Evolutionary conservation across 768 basidiomycete genomes (phyloP), one percentile per base, ranked within the genome.

Genomic region (Leccinum rimulosum): DNA sequence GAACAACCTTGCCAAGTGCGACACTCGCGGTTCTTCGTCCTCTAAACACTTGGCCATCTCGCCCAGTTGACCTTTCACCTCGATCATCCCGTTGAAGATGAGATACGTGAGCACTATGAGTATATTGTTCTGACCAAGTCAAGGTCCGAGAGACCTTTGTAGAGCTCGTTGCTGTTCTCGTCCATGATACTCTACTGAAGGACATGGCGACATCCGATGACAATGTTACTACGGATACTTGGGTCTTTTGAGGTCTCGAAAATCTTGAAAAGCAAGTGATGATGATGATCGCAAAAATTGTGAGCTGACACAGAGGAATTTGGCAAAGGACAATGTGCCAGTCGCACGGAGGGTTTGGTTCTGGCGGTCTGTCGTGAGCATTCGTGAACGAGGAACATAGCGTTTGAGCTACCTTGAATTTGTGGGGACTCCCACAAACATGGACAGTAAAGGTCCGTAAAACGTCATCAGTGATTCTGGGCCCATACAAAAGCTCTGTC

Each of bases 1-100:
- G 85, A 99, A 99, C 53, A 99, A 72, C 74, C 94, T 96, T n/a
- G 97, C 96, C 40, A 99, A 81, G 67, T 98, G 95, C 22, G 91
- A 84, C 59, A 99, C 89, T 15, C 96, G 76, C 50, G 80, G 80
- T 58, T 98, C 96, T 25, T 83, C 80, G 73, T 98, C 96, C 75
- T 98, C 95, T 8, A 98, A 76, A 70, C 97, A 98, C 75, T 99
- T 98, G n/a, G 96, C 97, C 96, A 99, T 98, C 80, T 99, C 97
- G 19, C 97, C 97, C 8, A 99, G 80, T 71, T 99, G 96, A 1
- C 97, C 97, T 75, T 99, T 98, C 65, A 98, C 95, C 75, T 98
- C 98, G 82, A 99, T 91, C 97, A 98, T 98, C 2, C 96, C 96
- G 67, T 98, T 98, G 61, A 99, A 76, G 69, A 98, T 98, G 61